Evolutionary conservation across 495 filamentous ascomycete genomes (phyloP), one percentile per base, ranked within the genome.

Genomic region (Terfezia boudieri): DNA sequence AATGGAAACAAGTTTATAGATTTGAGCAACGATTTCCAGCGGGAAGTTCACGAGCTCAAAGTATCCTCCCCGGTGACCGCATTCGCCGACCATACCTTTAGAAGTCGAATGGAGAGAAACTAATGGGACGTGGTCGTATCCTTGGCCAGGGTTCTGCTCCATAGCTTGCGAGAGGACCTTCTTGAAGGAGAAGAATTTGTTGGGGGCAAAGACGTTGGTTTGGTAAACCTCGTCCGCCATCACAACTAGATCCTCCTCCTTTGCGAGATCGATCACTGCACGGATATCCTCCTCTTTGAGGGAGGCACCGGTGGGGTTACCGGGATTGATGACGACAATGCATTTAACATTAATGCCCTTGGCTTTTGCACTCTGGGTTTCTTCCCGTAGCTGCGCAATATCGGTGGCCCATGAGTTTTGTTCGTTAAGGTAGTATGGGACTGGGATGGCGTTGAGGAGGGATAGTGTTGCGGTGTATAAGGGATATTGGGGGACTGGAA

Each of bases 151-250:
- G 9, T 70, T 59, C 62, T 81, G 77, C 64, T 82, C 74, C 67
- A 96, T 92, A 49, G 96, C 68, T 61, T 83, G 80, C 20, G 88
- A 78, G 11, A 98, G 78, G 37, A 81, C 77, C 62, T 83, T 80
- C 72, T 96, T 94, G 79, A 98, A 96, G 54, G 82, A 88, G 67
- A 83, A 78, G 71, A 96, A 96, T 61, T 88, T 73, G 64, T 92
- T 92, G 12, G 41, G 41, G 49, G 80, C 65, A 70, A 96, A 98
- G 60, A 98, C 82, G 67, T 98, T 98, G 64, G 92, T 96, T 70
- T 98, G 90, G 76, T 98, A 98, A 8, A 98, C 90, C 69, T 98
- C 90, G 61, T 98, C 90, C 55, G 92, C 90, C 43, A 98, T 71
- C 43, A 95, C 71, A 12, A 96, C 87, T 14, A 98, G 75, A 54